phyloP scores from a whole-genome alignment of 2,329 filamentous ascomycete species.

The Cadophora malorum region DNA sequence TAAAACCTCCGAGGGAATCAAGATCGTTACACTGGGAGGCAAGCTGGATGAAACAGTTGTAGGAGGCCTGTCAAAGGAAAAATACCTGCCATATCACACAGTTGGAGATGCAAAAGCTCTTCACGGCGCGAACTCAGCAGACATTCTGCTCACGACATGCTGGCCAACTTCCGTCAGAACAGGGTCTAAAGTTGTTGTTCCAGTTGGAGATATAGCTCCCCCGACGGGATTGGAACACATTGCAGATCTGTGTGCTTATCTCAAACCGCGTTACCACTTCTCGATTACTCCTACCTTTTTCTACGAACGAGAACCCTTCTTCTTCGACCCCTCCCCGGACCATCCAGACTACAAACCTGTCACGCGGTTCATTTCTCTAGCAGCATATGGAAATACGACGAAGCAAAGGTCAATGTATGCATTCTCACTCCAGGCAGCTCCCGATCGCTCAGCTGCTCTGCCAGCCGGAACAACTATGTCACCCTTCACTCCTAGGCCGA shows the following conservation, averaged over 20 bases:
- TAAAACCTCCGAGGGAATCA: slow-evolving; percentile 88
- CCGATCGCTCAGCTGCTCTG: slow-evolving; percentile 64
- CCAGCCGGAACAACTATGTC: slow-evolving; percentile 77
- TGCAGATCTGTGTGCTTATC: slow-evolving; percentile 75
- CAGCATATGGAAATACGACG: slow-evolving; percentile 73
- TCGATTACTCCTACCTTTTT: slow-evolving; percentile 68
- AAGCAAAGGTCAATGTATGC: slow-evolving; percentile 86
- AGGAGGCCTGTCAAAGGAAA: slow-evolving; percentile 70
- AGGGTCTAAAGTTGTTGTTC: slow-evolving; percentile 69
- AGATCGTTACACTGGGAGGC: slow-evolving; percentile 87
- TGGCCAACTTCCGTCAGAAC: slow-evolving; percentile 81
- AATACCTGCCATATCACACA: slow-evolving; percentile 79
- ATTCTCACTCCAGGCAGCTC: slow-evolving; percentile 71
- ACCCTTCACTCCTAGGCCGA: slow-evolving; percentile 64
- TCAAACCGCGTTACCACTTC: slow-evolving; percentile 95
- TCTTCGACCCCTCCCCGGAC: slow-evolving; percentile 64
- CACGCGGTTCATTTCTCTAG: slow-evolving; percentile 91
- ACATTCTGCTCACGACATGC: slow-evolving; percentile 85
- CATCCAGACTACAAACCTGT: slow-evolving; percentile 63
- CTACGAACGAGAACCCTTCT: slow-evolving; percentile 93
- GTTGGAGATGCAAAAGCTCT: slow-evolving; percentile 78
- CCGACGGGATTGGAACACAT: slow-evolving; percentile 69
- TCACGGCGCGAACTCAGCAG: slow-evolving; percentile 76
- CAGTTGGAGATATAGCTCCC: slow-evolving; percentile 54
- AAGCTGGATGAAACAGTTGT: slow-evolving; percentile 66